Evolutionary conservation across 2,329 filamentous ascomycete genomes (phyloP).

Genomic region (Neurospora sp.): DNA sequence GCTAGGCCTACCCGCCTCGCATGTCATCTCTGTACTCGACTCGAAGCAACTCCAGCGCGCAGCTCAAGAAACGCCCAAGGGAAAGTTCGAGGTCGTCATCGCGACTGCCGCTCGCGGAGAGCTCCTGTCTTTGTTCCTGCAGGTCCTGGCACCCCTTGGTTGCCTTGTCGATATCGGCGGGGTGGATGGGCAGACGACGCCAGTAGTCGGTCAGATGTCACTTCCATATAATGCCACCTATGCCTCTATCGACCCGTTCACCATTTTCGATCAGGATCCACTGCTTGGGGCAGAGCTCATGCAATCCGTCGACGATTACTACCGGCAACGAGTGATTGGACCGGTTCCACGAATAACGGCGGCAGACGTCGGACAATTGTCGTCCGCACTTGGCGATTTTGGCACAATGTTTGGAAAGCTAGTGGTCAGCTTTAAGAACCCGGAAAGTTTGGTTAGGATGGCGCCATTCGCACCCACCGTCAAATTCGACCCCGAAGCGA

Average conservation of each 20-base stretch:
- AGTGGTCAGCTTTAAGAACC: slow-evolving; percentile 11
- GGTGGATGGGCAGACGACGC: background rate
- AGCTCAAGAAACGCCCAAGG: background rate
- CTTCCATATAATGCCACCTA: background rate
- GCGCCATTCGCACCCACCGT: background rate
- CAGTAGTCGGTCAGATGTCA: background rate
- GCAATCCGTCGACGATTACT: background rate
- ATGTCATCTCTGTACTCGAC: background rate
- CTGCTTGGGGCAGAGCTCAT: background rate
- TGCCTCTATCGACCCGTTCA: background rate
- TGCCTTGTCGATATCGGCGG: background rate
- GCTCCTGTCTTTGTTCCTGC: background rate
- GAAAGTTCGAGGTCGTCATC: background rate
- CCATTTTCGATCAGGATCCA: background rate
- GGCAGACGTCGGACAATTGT: background rate
- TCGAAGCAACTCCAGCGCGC: background rate
- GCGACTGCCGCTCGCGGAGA: background rate
- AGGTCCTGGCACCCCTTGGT: background rate
- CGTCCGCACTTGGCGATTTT: background rate
- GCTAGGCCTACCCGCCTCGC: background rate
- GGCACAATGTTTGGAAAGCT: slow-evolving; percentile 17
- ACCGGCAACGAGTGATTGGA: background rate
- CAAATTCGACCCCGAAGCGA: slow-evolving; percentile 13
- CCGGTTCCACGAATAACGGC: background rate
- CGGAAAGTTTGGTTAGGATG: slow-evolving; percentile 3